Conservation (phyloP, 2,329 filamentous ascomycete species). For the Nemania sp. region DNA sequence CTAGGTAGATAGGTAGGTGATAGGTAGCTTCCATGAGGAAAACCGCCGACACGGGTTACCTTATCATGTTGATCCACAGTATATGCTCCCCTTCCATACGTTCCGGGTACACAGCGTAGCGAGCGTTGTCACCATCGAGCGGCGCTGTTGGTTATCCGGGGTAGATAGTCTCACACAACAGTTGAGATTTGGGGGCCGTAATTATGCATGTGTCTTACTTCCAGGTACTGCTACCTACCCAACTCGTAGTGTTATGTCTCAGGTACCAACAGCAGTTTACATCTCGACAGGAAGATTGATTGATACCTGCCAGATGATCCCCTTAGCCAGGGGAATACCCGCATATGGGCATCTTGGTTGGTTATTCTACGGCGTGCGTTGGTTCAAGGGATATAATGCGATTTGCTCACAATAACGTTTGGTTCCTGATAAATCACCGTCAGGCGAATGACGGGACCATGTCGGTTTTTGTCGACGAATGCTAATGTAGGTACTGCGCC, state of each 20-base stretch:
- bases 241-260: too few species aligned
- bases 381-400: background rate
- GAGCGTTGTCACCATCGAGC: constrained; percentile 2
- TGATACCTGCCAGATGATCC: background rate
- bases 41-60: background rate
- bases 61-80: constrained; percentile 10
- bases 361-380: background rate
- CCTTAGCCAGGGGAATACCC: background rate
- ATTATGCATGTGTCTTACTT: background rate
- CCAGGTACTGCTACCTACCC: background rate
- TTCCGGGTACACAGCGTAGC: background rate
- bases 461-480: constrained; percentile 12
- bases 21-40: background rate
- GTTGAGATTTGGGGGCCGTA: background rate
- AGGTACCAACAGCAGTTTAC: too few species aligned
- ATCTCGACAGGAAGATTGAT: background rate
- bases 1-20: too few species aligned
- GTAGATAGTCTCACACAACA: background rate
- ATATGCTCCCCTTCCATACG: constrained; percentile 1
- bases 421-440: background rate
- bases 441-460: background rate
- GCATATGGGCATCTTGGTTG: too few species aligned
- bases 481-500: background rate
- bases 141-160: constrained; percentile 13
- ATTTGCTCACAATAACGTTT: background rate